These are phyloP conservation scores for Backusella psychrophila DNA, from an alignment of 192 early-diverging fungal species.

Conservation along the genomic window DNA sequence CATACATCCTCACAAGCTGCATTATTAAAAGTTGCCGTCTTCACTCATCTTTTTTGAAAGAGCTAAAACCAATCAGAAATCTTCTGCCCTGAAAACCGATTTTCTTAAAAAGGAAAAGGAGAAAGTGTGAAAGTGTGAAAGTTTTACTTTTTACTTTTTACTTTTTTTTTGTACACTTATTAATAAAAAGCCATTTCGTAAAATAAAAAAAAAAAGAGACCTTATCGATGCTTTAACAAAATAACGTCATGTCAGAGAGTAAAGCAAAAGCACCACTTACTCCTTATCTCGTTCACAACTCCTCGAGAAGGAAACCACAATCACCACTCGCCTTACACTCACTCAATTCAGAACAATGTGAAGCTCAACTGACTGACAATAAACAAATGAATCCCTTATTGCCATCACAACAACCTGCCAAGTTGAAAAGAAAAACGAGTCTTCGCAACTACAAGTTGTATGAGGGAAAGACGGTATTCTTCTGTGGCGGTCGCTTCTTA, in stretches of 20 bases:
- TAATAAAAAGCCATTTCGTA: background rate
- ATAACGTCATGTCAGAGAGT: background rate
- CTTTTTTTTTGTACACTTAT: background rate
- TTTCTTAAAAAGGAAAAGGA: conserved; percentile 1
- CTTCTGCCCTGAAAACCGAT: background rate
- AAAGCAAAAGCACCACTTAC: background rate
- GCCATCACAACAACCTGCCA: background rate
- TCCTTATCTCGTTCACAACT: background rate
- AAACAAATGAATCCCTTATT: background rate
- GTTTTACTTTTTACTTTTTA: background rate
- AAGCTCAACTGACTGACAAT: background rate
- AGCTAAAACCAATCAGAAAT: background rate
- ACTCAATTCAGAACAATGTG: background rate
- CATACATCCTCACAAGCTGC: background rate
- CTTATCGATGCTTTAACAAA: background rate
- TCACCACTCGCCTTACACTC: background rate
- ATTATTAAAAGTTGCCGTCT: background rate
- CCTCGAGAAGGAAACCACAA: background rate
- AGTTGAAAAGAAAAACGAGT: background rate
- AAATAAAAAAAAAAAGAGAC: background rate
- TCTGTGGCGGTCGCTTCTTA: conserved; percentile 55
- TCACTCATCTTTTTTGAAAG: background rate
- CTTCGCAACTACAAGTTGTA: conserved; percentile 43
- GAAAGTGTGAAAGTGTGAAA: background rate
- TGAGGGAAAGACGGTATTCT: conserved; percentile 55